These are phyloP conservation scores for Mucor velutinosus DNA, from an alignment of 371 early-diverging fungal species.

Conservation along the genomic window DNA sequence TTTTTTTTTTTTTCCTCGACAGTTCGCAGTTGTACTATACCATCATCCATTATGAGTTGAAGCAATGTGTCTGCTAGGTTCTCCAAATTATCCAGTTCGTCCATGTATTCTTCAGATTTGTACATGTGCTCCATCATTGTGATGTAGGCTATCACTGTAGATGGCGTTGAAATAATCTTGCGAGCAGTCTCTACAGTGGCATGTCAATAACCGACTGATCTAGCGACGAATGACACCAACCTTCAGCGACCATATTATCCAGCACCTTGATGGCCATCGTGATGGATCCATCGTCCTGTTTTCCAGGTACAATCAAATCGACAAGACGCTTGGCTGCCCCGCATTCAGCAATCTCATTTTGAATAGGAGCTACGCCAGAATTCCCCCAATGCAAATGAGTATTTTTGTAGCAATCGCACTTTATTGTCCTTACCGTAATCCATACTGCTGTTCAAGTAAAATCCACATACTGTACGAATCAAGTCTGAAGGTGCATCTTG, in stretches of 20 bases:
- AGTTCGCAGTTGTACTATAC: too few species aligned
- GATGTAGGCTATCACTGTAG: conserved; percentile 24
- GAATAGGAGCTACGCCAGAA: conserved; percentile 42
- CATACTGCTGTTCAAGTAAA: conserved; percentile 76
- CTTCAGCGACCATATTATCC: conserved; percentile 36
- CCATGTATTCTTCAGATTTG: conserved; percentile 24
- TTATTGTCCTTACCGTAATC: conserved; percentile 60
- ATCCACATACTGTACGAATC: conserved; percentile 65
- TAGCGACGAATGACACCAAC: conserved; percentile 8
- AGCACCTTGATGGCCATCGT: conserved; percentile 38
- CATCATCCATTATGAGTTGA: conserved; percentile 47
- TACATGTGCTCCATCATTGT: conserved; percentile 32
- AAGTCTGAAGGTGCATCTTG: conserved; percentile 39
- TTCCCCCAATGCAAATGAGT: neutral
- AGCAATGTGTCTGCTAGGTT: conserved; percentile 36
- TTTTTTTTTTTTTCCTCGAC: too few species aligned
- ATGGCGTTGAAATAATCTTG: conserved; percentile 5
- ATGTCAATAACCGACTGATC: neutral
- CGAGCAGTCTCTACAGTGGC: conserved; percentile 11
- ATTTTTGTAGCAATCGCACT: neutral
- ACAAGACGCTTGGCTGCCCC: conserved; percentile 41
- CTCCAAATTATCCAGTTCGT: conserved; percentile 35
- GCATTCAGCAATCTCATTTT: conserved; percentile 38
- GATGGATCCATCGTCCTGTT: conserved; percentile 37
- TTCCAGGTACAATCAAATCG: conserved; percentile 23